Conservation (phyloP, 345 rosid genomes). For the Nephelium lappaceum region DNA sequence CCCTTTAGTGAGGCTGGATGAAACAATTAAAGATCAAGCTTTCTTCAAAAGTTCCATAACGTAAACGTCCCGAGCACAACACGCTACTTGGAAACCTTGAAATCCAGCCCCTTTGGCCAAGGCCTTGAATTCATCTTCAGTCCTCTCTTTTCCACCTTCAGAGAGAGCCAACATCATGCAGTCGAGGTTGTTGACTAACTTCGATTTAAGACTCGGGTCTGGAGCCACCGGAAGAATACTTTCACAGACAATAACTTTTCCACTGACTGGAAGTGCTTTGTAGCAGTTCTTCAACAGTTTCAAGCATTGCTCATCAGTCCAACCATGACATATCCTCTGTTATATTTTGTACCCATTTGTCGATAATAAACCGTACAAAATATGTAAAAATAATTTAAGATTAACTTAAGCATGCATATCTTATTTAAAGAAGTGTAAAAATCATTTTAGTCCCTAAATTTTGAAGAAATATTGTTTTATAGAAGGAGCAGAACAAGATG, state of each 20-base stretch:
- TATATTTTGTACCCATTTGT: no score
- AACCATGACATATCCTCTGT: constrained; percentile 52
- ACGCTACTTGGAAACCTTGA: constrained; percentile 59
- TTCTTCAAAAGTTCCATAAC: constrained; percentile 80
- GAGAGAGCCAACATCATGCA: constrained; percentile 91
- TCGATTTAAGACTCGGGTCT: constrained; percentile 70
- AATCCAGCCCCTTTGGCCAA: constrained; percentile 80
- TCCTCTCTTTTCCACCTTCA: constrained; percentile 95
- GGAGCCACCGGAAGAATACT: constrained; percentile 78
- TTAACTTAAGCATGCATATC: neutral
- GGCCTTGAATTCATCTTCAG: no score
- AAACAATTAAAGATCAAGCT: no score
- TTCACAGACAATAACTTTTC: constrained; percentile 58
- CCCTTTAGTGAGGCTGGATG: no score
- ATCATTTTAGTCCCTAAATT: no score
- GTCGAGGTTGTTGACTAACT: constrained; percentile 66
- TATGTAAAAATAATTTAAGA: neutral
- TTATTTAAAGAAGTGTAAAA: no score
- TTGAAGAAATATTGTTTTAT: no score
- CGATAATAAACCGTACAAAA: no score
- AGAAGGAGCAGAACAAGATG: no score
- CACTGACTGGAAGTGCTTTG: constrained; percentile 35
- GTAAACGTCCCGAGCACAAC: constrained; percentile 57
- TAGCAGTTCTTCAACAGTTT: no score
- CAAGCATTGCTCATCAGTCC: constrained; percentile 47